Evolutionary conservation across 768 basidiomycete genomes (phyloP).

Genomic region (Termitomyces sp.): DNA sequence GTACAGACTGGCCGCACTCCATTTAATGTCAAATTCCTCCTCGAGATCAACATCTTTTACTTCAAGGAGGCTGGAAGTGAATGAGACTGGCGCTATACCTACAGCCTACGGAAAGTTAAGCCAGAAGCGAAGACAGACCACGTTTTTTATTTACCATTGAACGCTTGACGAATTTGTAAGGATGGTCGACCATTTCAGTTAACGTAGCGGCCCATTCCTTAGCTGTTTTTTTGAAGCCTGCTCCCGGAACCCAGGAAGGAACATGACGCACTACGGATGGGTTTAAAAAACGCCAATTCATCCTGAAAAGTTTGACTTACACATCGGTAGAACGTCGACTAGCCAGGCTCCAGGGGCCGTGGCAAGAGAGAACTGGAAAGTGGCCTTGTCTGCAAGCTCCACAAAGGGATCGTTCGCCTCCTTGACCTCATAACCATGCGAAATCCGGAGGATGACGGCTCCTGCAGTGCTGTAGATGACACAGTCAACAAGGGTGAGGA

Average conservation of each 20-base stretch:
- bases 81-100: slow-evolving; percentile 53
- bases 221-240: slow-evolving; percentile 49
- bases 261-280: slow-evolving; percentile 43
- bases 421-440: slow-evolving; percentile 49
- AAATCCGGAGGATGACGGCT: slow-evolving; percentile 46
- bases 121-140: slow-evolving; percentile 5
- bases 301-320: slow-evolving; percentile 22
- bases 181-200: slow-evolving; percentile 48
- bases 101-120: slow-evolving; percentile 34
- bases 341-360: slow-evolving; percentile 47
- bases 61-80: slow-evolving; percentile 53
- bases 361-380: slow-evolving; percentile 47
- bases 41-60: slow-evolving; percentile 41
- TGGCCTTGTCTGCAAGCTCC: slow-evolving; percentile 46
- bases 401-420: slow-evolving; percentile 47
- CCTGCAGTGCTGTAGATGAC: slow-evolving; percentile 35
- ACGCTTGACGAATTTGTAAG: slow-evolving; percentile 53
- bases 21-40: slow-evolving; percentile 60
- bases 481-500: not conserved
- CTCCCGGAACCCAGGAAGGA: slow-evolving; percentile 62
- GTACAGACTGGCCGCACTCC: slow-evolving; percentile 57
- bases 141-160: slow-evolving; percentile 45
- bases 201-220: slow-evolving; percentile 48
- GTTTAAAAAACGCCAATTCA: not conserved
- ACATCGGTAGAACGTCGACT: slow-evolving; percentile 44